Percentiles rank a stretch among this genome's conserved stretches.
Evolutionary conservation across 164 flowering plant species (phyloP).

Genomic region (Kingdonia uniflora): DNA sequence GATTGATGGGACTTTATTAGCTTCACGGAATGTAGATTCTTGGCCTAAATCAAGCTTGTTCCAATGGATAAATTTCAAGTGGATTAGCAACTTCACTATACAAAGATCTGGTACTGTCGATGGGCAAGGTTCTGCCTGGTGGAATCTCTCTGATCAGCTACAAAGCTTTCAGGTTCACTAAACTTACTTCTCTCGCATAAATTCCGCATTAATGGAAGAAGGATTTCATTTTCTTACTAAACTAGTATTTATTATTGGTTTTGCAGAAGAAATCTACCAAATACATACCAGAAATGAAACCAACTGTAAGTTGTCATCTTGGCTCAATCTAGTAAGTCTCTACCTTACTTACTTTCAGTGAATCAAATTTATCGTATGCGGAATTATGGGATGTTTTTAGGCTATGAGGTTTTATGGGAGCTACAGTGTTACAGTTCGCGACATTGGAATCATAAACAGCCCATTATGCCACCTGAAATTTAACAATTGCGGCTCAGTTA

Average conservation of each 20-base stretch:
- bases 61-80: constrained; percentile 85
- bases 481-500: constrained; percentile 41
- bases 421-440: constrained; percentile 43
- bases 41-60: constrained; percentile 54
- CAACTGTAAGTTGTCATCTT: constrained; percentile 47
- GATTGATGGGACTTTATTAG: constrained; percentile 74
- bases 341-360: background rate
- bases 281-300: constrained; percentile 45
- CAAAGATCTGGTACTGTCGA: constrained; percentile 65
- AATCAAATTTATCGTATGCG: background rate
- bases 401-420: constrained; percentile 72
- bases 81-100: constrained; percentile 66
- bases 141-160: constrained; percentile 26
- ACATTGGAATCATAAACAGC: constrained; percentile 59
- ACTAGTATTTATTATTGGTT: background rate
- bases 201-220: background rate
- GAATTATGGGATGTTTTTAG: constrained; percentile 21
- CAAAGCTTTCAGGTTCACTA: constrained; percentile 21
- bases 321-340: background rate
- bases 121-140: constrained; percentile 82
- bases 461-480: constrained; percentile 60
- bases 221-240: too few species aligned
- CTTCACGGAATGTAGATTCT: constrained; percentile 43
- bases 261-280: constrained; percentile 45
- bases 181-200: too few species aligned